phyloP scores from a whole-genome alignment of 768 basidiomycete genomes.

The Tylopilus intermedius region DNA sequence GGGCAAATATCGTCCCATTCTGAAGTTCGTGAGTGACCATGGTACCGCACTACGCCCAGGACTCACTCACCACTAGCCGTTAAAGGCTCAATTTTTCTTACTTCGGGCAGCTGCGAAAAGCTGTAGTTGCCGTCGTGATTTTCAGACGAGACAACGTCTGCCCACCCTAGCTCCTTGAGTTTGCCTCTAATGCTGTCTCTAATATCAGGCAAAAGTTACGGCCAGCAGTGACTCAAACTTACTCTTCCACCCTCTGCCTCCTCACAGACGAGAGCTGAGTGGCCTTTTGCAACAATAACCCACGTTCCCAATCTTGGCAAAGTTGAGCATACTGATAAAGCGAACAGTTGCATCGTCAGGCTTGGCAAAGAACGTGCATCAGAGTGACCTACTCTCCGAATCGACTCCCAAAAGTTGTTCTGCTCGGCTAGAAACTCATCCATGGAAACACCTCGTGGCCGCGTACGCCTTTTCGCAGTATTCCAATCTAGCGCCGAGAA shows the following conservation, averaged over 20 bases:
- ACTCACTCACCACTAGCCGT: slow-evolving; percentile 7
- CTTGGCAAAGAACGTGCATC: not conserved
- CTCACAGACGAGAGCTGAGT: not conserved
- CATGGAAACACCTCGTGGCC: not conserved
- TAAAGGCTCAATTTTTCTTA: not conserved
- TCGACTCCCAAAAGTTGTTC: not conserved
- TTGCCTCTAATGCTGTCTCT: not conserved
- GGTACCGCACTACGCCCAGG: too few species aligned
- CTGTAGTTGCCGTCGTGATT: too few species aligned
- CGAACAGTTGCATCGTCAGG: not conserved
- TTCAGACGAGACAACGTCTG: fast-evolving
- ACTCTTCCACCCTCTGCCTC: slow-evolving; percentile 2
- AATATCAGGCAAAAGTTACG: not conserved
- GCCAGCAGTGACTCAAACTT: not conserved
- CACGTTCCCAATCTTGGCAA: slow-evolving; percentile 1
- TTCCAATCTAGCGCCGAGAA: slow-evolving; percentile 6
- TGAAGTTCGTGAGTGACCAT: not conserved
- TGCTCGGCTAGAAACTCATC: not conserved
- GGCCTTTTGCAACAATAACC: not conserved
- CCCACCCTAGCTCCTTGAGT: not conserved
- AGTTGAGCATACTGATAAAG: slow-evolving; percentile 5
- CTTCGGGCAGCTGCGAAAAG: slow-evolving; percentile 6
- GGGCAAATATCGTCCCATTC: slow-evolving; percentile 11
- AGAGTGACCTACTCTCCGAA: slow-evolving; percentile 3
- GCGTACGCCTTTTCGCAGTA: not conserved